Evolutionary conservation across 2,329 filamentous ascomycete species (phyloP), one percentile per base, ranked within the genome.

Genomic region (Mariannaea sp.): DNA sequence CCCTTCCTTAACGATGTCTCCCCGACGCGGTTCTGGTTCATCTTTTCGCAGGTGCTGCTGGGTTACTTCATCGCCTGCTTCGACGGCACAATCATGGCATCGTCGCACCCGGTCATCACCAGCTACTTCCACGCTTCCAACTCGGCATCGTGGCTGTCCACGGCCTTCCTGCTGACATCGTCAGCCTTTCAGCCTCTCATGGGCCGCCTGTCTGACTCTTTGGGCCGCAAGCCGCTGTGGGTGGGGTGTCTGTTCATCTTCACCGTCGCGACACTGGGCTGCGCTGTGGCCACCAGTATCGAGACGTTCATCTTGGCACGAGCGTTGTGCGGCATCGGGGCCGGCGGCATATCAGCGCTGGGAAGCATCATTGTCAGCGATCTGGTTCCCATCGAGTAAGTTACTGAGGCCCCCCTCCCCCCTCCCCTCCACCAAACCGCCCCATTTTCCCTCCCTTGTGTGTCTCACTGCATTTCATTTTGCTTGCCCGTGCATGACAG

Each of bases 11-110:
- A 77, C 56, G 74, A 75, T 56, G 75, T 77, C 32, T 74, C 80
- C 7, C 70, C 68, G 26, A 68, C 73, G 7, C 75, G 78, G 24
- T 89, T 89, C 72, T 85, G 82, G 79, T 66, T 83, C 55, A 81
- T 88, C 50, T 89, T 88, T 65, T 60, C 72, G 5, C 80, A 81
- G 44, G 76, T 88, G 40, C 71, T 87, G 56, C 66, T 79, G n/a
- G 77, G 77, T 4, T 82, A 82, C 64, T 81, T 86, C 57, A 75
- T 85, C 13, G 74, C 76, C 27, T 84, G 78, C 68, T 92, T 93
- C 66, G 90, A 93, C 74, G 81, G 83, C 9, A 93, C 89, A 4
- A 81, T 93, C 60, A 92, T 93, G 88, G 88, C 88, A 4, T 90
- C 88, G 2, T 87, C 82, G 35, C 89, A 94, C 69, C 89, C 89